Evolutionary conservation across 1,139 yeast genomes (phyloP).

Genomic region (Lodderomyces metapsilosis): DNA sequence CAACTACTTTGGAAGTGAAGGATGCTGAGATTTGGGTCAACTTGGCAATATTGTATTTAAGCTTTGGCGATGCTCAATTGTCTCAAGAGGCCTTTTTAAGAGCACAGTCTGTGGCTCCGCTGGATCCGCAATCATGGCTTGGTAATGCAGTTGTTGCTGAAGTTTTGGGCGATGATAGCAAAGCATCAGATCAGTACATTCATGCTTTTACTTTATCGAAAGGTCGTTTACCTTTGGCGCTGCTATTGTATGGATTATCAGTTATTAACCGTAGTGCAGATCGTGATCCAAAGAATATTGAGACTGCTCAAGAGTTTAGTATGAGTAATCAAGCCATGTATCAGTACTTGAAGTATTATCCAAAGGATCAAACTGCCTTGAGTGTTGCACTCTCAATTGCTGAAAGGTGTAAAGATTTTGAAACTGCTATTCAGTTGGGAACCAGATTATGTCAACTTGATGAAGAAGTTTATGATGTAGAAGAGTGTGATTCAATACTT

Average conservation of each 20-base stretch:
- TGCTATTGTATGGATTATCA: constrained; percentile 66
- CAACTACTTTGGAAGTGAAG: constrained; percentile 65
- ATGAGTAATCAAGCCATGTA: constrained; percentile 72
- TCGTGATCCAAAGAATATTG: constrained; percentile 52
- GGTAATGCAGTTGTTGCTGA: constrained; percentile 77
- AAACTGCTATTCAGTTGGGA: constrained; percentile 50
- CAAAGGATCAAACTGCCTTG: constrained; percentile 63
- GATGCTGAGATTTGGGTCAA: constrained; percentile 78
- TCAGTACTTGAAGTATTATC: constrained; percentile 66
- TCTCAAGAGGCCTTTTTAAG: constrained; percentile 73
- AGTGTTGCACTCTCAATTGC: constrained; percentile 56
- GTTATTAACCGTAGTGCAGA: constrained; percentile 46
- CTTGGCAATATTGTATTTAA: constrained; percentile 73
- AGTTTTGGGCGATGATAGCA: constrained; percentile 51
- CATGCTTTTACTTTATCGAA: constrained; percentile 78
- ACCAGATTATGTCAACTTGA: constrained; percentile 44
- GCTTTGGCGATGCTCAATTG: constrained; percentile 64
- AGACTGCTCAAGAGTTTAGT: constrained; percentile 61
- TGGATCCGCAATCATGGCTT: constrained; percentile 75
- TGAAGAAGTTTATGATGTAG: constrained; percentile 58
- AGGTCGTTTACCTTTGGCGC: constrained; percentile 71
- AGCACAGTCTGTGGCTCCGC: constrained; percentile 83
- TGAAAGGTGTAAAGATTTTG: constrained; percentile 70
- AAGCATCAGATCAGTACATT: constrained; percentile 59
- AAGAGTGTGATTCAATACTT: constrained; percentile 49